A percentile compares a stretch with the other conserved stretches of the same genome.
These are phyloP conservation scores for Secale cereale DNA, from an alignment of 176 grass and related monocot species.

Conservation along the genomic window DNA sequence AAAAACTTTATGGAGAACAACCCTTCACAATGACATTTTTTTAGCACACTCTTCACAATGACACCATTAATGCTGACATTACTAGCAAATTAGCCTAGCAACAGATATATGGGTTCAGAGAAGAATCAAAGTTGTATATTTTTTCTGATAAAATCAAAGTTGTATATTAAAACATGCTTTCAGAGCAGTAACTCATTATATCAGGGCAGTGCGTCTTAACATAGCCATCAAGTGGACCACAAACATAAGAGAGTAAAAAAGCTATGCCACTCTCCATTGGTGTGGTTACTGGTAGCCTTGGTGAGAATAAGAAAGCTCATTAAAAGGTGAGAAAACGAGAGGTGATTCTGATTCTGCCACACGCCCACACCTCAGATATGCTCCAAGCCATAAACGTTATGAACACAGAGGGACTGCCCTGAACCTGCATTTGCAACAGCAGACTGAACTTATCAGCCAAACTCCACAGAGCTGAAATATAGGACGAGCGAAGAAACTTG, in stretches of 20 bases:
- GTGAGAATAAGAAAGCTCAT: neutral
- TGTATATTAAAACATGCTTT: neutral
- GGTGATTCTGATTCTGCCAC: neutral
- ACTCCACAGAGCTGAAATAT: neutral
- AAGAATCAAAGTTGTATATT: neutral
- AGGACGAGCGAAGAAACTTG: neutral
- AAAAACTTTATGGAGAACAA: neutral
- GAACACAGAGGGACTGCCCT: conserved; percentile 64
- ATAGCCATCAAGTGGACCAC: neutral
- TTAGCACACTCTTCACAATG: neutral
- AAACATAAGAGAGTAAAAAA: neutral
- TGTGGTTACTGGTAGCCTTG: neutral
- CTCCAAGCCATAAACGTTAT: conserved; percentile 88
- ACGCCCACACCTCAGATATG: conserved; percentile 69
- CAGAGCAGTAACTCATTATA: neutral
- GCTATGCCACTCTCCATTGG: neutral
- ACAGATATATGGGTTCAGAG: neutral
- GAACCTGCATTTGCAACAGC: conserved; percentile 66
- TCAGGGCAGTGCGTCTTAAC: neutral
- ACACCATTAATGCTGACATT: neutral
- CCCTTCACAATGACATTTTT: neutral
- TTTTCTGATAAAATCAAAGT: no score
- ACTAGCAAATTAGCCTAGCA: neutral
- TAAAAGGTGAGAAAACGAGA: neutral
- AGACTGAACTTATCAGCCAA: conserved; percentile 4